phyloP scores from a whole-genome alignment of 345 rosid species.

The Conringia planisiliqua region DNA sequence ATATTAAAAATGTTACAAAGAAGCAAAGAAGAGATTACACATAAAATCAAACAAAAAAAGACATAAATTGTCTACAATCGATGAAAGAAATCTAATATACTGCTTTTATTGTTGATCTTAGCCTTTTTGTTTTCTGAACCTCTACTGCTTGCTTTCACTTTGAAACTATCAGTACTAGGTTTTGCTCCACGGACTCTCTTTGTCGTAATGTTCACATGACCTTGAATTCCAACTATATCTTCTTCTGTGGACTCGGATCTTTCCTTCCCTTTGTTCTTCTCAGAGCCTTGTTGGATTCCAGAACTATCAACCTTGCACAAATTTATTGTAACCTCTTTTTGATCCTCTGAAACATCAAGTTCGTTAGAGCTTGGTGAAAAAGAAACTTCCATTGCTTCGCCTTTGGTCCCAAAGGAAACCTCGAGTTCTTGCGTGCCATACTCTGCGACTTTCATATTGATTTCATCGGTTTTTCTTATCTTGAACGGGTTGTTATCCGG shows the following conservation, averaged over 20 bases:
- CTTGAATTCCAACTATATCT: slow-evolving; percentile 38
- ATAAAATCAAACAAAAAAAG: background rate
- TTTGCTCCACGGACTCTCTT: slow-evolving; percentile 27
- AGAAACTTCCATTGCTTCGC: slow-evolving; percentile 23
- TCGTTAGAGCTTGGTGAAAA: background rate
- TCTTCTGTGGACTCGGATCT: background rate
- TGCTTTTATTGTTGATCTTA: slow-evolving; percentile 22
- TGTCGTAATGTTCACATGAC: slow-evolving; percentile 51
- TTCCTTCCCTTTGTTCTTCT: background rate
- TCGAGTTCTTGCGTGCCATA: background rate
- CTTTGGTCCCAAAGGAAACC: slow-evolving; percentile 28
- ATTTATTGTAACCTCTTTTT: slow-evolving; percentile 17
- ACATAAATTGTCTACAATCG: slow-evolving; percentile 28
- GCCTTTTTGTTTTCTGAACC: slow-evolving; percentile 34
- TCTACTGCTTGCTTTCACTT: slow-evolving; percentile 36
- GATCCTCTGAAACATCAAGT: background rate
- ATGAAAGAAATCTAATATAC: slow-evolving; percentile 67
- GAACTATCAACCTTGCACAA: slow-evolving; percentile 38
- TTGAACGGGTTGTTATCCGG: slow-evolving; percentile 64
- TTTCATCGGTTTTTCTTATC: slow-evolving; percentile 41
- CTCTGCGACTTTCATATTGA: slow-evolving; percentile 1
- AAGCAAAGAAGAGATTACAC: background rate
- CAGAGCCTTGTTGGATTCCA: slow-evolving; percentile 4
- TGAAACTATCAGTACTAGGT: slow-evolving; percentile 30
- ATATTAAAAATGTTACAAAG: background rate